phyloP scores from a whole-genome alignment of 1,139 yeast genomes.

The Magnusiomyces tetraspermus region DNA sequence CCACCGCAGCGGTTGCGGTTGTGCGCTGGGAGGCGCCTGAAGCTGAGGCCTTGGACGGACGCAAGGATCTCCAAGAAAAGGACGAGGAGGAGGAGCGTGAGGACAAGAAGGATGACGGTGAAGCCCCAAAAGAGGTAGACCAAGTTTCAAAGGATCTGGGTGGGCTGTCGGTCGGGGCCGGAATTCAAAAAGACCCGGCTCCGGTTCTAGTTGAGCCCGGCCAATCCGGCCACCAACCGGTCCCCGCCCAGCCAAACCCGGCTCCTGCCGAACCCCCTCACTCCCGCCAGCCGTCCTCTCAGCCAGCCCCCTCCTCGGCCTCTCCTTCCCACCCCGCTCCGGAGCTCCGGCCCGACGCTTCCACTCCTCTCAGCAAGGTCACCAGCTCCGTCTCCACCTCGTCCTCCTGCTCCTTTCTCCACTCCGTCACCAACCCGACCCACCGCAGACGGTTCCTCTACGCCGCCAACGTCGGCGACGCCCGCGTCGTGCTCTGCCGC shows the following conservation, averaged over 20 bases:
- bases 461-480: constrained; percentile 94
- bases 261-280: no score
- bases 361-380: not conserved
- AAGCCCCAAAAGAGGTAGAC: no score
- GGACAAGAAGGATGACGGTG: no score
- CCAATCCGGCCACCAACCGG: no score
- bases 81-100: not conserved
- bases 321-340: not conserved
- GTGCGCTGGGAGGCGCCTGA: constrained; percentile 63
- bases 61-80: not conserved
- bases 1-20: constrained; percentile 94
- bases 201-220: no score
- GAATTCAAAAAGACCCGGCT: no score
- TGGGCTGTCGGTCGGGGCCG: no score
- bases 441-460: constrained; percentile 52
- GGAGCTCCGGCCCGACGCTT: not conserved
- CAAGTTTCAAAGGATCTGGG: no score
- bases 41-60: no score
- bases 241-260: no score
- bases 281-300: no score
- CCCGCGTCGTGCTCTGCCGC: constrained; percentile 71
- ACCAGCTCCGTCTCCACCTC: not conserved
- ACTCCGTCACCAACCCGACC: constrained; percentile 13
- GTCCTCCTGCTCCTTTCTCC: constrained; percentile 8
- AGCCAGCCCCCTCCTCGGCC: not conserved